These are phyloP conservation scores for Suillus variegatus DNA, from an alignment of 768 basidiomycete species.

Conservation along the genomic window DNA sequence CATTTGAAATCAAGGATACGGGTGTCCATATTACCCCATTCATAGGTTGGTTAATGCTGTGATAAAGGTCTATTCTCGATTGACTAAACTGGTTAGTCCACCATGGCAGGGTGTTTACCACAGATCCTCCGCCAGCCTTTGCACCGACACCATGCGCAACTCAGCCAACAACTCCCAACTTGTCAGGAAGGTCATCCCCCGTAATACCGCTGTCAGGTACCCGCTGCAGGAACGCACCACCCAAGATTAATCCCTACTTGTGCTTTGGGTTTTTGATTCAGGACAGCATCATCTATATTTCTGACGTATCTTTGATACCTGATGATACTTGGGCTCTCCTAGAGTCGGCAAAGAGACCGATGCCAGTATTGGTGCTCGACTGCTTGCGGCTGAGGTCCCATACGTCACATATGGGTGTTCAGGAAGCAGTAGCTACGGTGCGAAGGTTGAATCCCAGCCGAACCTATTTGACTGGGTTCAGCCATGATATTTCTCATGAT, in stretches of 20 bases:
- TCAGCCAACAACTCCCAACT: conserved; percentile 37
- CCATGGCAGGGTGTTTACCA: conserved; percentile 67
- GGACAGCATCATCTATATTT: conserved; percentile 71
- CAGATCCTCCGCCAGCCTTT: conserved; percentile 38
- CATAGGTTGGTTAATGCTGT: conserved; percentile 44
- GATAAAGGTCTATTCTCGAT: conserved; percentile 5
- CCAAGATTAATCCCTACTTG: conserved; percentile 53
- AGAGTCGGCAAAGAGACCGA: conserved; percentile 21
- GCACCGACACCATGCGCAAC: conserved; percentile 41
- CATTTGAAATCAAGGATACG: conserved; percentile 68
- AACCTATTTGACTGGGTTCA: conserved; percentile 76
- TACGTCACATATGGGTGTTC: conserved; percentile 81
- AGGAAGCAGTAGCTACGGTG: conserved; percentile 56
- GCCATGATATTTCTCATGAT: conserved; percentile 76
- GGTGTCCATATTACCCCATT: conserved; percentile 68
- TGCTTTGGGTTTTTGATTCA: conserved; percentile 73
- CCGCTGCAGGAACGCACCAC: not conserved
- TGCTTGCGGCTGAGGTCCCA: conserved; percentile 67
- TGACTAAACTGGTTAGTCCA: conserved; percentile 48
- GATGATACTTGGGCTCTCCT: conserved; percentile 65
- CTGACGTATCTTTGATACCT: conserved; percentile 83
- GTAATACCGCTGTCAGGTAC: conserved; percentile 19
- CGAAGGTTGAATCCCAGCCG: conserved; percentile 56
- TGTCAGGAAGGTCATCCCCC: conserved; percentile 31
- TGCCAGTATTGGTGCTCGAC: conserved; percentile 71